These are phyloP conservation scores for Sporothrix mexicana DNA, from an alignment of 2,329 filamentous ascomycete species.

Conservation along the genomic window DNA sequence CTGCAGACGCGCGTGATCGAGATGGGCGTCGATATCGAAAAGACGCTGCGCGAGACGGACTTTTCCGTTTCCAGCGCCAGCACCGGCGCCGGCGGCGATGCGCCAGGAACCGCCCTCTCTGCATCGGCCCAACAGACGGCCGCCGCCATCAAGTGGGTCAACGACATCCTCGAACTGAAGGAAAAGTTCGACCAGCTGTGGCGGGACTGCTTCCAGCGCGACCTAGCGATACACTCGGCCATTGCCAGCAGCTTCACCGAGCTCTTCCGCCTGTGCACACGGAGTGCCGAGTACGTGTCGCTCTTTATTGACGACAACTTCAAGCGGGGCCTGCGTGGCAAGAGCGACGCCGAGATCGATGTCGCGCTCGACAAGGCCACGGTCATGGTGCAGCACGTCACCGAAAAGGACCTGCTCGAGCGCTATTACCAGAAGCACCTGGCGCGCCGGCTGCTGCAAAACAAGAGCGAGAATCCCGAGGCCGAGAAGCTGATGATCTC, in stretches of 20 bases:
- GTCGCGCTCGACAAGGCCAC: slow-evolving; percentile 86
- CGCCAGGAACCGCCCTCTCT: slow-evolving; percentile 47
- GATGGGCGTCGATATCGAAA: slow-evolving; percentile 83
- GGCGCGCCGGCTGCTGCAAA: slow-evolving; percentile 82
- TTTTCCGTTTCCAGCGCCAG: slow-evolving; percentile 52
- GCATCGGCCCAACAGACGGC: slow-evolving; percentile 78
- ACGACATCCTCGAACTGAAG: slow-evolving; percentile 84
- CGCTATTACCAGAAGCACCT: slow-evolving; percentile 98
- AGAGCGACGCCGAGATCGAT: slow-evolving; percentile 88
- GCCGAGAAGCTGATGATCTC: slow-evolving; percentile 95
- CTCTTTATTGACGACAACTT: slow-evolving; percentile 97
- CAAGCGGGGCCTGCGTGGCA: slow-evolving; percentile 90
- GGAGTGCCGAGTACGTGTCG: slow-evolving; percentile 90
- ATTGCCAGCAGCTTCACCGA: slow-evolving; percentile 87
- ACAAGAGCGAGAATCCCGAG: slow-evolving; percentile 87
- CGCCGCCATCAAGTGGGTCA: slow-evolving; percentile 92
- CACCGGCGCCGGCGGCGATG: slow-evolving; percentile 45
- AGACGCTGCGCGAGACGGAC: slow-evolving; percentile 62
- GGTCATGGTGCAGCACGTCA: slow-evolving; percentile 81
- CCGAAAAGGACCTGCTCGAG: slow-evolving; percentile 94
- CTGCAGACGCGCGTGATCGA: slow-evolving; percentile 78
- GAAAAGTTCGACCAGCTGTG: slow-evolving; percentile 87
- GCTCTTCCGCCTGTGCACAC: slow-evolving; percentile 88
- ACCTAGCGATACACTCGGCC: slow-evolving; percentile 78
- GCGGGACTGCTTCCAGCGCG: slow-evolving; percentile 72